Base-by-base conservation (phyloP, 2,329 filamentous ascomycete species). In the Dactylellina haptotyla region DNA sequence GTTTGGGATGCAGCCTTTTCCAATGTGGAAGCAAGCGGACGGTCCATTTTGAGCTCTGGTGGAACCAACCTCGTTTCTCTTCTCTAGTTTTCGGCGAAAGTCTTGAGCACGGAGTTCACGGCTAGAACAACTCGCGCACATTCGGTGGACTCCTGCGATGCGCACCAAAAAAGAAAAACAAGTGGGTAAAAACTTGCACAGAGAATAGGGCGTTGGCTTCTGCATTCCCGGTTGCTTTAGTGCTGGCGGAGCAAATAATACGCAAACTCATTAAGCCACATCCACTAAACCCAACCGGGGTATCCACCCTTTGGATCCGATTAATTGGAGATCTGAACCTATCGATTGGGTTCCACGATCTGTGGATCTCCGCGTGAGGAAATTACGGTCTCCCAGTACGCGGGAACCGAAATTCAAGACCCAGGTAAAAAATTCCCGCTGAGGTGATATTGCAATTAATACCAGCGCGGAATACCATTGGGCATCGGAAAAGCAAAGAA, bases 261-360 rank as follows among this genome's bases (percentile, higher is more conserved):
- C 69, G 69, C 69, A 73, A 73, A 73, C 69, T 66, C 61, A 62
- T 41, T 30, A 73, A 72, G 69, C 69, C 69, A 73, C 69, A 50
- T 63, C 50, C 58, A 64, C 46, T 65, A 54, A 61, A 62, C 51
- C 26, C 43, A 45, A 56, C 69, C 66, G 56, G 61, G 69, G 61
- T 73, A 56, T 66, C 61, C 61, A 72, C 67, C 43, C 41, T 65
- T 59, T 59, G 45, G 69, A 41, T 66, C 61, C 69, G 61, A 73
- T 66, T 59, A 61, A 66, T 73, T 71, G 61, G 54, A 73, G 69
- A 73, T 73, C 61, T 73, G 48, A 73, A 73, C 69, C 69, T 62
- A 73, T 73, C 69, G 61, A 73, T 73, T 73, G 69, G 69, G 69
- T 66, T 30, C 64, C 54, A 62, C 54, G 69, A 65, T 66, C 61